These are phyloP conservation scores for Beta corolliflora DNA, from an alignment of 179 eudicot species.

Conservation along the genomic window DNA sequence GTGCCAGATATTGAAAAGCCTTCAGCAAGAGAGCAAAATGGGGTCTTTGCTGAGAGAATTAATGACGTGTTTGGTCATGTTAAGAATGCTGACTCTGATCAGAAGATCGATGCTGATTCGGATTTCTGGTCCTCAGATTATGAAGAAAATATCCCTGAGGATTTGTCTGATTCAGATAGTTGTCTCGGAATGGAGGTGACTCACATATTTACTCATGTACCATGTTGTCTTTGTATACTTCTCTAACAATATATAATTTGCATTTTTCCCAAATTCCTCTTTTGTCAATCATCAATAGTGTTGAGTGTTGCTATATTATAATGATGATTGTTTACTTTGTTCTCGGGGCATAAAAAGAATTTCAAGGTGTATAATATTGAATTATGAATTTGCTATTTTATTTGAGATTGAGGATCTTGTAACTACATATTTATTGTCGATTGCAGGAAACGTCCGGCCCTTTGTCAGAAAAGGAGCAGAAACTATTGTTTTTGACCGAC, in stretches of 20 bases:
- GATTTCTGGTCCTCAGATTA: constrained; percentile 66
- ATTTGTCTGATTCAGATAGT: constrained; percentile 61
- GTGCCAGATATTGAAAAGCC: constrained; percentile 30
- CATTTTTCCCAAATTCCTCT: not conserved
- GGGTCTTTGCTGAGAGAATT: constrained; percentile 13
- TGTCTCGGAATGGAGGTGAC: constrained; percentile 52
- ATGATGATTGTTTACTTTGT: too few relatives aligned
- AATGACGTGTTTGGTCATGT: constrained; percentile 18
- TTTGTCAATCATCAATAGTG: not conserved
- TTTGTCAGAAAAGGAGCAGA: constrained; percentile 41
- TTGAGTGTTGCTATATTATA: too few relatives aligned
- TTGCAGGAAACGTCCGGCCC: constrained; percentile 44
- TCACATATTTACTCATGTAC: not conserved
- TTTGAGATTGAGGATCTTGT: not conserved
- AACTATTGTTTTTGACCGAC: constrained; percentile 41
- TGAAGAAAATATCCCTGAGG: constrained; percentile 50
- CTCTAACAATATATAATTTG: not conserved
- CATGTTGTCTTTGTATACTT: not conserved
- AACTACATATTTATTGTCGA: constrained; percentile 3
- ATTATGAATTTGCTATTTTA: not conserved
- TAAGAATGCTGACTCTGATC: constrained; percentile 30
- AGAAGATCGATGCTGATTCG: constrained; percentile 41
- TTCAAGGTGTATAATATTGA: not conserved
- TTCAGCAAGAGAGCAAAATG: constrained; percentile 26
- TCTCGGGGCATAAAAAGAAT: not conserved